These are phyloP conservation scores for Alternaria conjuncta DNA, from an alignment of 2,329 filamentous ascomycete species.

Conservation along the genomic window DNA sequence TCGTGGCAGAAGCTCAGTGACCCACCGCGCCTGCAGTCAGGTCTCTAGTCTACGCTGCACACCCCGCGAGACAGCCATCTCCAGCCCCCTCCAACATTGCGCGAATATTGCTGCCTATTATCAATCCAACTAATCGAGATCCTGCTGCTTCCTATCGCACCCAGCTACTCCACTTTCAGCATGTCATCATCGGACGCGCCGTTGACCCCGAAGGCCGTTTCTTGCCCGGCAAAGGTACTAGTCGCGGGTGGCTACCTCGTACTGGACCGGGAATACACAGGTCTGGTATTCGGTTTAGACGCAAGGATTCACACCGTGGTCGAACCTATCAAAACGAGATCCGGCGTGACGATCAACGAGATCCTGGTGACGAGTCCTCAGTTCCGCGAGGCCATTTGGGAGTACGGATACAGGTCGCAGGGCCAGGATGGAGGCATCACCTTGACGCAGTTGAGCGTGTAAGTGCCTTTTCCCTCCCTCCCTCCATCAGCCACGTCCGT, in stretches of 20 bases:
- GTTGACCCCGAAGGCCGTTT: slow-evolving; percentile 60
- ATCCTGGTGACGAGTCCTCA: slow-evolving; percentile 92
- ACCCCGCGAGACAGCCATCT: slow-evolving; percentile 25
- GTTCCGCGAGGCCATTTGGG: slow-evolving; percentile 86
- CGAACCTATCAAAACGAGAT: slow-evolving; percentile 62
- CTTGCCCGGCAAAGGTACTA: slow-evolving; percentile 94
- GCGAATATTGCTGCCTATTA: slow-evolving; percentile 19
- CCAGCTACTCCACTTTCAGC: slow-evolving; percentile 18
- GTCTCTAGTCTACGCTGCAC: slow-evolving; percentile 11
- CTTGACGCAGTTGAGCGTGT: slow-evolving; percentile 80
- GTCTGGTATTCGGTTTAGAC: slow-evolving; percentile 69
- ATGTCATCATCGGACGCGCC: slow-evolving; percentile 19
- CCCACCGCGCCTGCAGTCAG: slow-evolving; percentile 17
- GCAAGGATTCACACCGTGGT: slow-evolving; percentile 68
- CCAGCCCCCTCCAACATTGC: slow-evolving; percentile 23
- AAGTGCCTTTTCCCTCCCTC: slow-evolving; percentile 52
- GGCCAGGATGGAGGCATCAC: slow-evolving; percentile 78
- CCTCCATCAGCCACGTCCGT: not conserved
- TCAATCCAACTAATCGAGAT: slow-evolving; percentile 10
- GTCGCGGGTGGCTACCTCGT: slow-evolving; percentile 95
- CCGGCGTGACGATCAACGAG: slow-evolving; percentile 68
- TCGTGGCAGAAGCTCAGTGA: slow-evolving; percentile 13
- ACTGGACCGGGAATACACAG: slow-evolving; percentile 85
- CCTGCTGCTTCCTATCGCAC: slow-evolving; percentile 7
- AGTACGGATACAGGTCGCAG: slow-evolving; percentile 77